Evolutionary conservation across 352 stramenopile genomes (phyloP), one percentile per base, ranked within the genome.

Genomic region (Pythium coloratum): DNA sequence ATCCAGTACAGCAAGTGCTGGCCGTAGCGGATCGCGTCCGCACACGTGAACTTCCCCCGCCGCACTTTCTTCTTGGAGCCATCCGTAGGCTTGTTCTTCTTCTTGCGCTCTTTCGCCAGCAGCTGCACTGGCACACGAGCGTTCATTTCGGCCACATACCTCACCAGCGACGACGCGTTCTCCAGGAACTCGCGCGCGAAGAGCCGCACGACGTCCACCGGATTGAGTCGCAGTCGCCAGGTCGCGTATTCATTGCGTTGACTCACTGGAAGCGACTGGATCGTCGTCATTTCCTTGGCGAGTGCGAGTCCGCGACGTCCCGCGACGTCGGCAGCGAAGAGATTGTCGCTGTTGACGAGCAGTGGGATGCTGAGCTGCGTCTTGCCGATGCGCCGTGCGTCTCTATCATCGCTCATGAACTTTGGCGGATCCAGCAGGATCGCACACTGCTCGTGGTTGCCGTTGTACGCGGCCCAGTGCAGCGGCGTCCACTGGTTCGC

Each of bases 1-100:
- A 73, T 78, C 82, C 85, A 94, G 62, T 91, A 94, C 10, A 94
- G 65, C 58, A 94, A 56, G 44, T 94, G 85, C 64, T 94, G 85
- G 2, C 83, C 85, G 36, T 94, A 94, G 0, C 85, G 81, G 34
- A 90, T 72, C 13, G 73, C 80, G 46, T 89, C 80, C 0, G 67
- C 62, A 26, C 63, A 61, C 7, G 69, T 72, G 50, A 84, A 83
- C 26, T 47, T 36, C 0, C 47, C 53, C 3, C 55, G 66, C 49
- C 30, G 56, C 42, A 55, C 63, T 60, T 40, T 60, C 55, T 26
- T 75, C 61, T 16, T 66, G 60, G 14, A 59, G 65, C 0, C 55
- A 50, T 28, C 20, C 18, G 7, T 50, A 50, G 34, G n/a, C 32
- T 28, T 34, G 6, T 8, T 20, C 13, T 53, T 58, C 6, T 38